Percentiles rank a stretch among this genome's conserved stretches.
phyloP scores from a whole-genome alignment of 768 basidiomycete species.

The Sistotremastrum suecicum region DNA sequence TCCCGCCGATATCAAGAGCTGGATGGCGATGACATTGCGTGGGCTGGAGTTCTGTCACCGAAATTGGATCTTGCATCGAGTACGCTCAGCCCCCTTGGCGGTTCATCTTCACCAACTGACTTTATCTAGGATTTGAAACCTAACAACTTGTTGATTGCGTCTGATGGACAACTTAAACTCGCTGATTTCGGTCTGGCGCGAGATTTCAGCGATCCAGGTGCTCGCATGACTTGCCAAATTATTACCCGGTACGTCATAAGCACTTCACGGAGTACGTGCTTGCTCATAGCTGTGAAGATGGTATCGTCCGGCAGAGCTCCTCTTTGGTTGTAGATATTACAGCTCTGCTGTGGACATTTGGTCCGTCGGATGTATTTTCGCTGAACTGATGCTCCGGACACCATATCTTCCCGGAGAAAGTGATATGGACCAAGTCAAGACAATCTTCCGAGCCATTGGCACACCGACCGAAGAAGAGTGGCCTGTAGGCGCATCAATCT shows the following conservation, averaged over 20 bases:
- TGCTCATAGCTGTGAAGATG: constrained; percentile 37
- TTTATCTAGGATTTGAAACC: constrained; percentile 81
- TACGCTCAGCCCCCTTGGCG: constrained; percentile 21
- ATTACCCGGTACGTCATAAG: constrained; percentile 65
- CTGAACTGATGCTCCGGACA: constrained; percentile 90
- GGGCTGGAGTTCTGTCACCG: constrained; percentile 98
- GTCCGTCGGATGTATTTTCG: constrained; percentile 97
- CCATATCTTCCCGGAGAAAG: constrained; percentile 93
- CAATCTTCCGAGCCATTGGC: constrained; percentile 86
- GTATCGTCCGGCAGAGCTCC: constrained; percentile 94
- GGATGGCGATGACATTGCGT: constrained; percentile 97
- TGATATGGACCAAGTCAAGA: constrained; percentile 94
- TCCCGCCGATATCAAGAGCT: constrained; percentile 93
- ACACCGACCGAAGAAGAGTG: constrained; percentile 96
- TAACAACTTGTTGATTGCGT: constrained; percentile 90
- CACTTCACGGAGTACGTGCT: no score
- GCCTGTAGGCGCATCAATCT: constrained; percentile 47
- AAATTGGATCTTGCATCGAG: constrained; percentile 87
- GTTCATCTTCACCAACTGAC: background rate
- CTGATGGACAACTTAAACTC: constrained; percentile 85
- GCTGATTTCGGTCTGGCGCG: constrained; percentile 98
- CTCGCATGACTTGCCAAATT: constrained; percentile 96
- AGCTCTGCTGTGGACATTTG: constrained; percentile 88
- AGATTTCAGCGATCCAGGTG: constrained; percentile 89
- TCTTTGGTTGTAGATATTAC: constrained; percentile 86